Conservation (phyloP, 2,329 filamentous ascomycete species). For the Xylaria sp. region DNA sequence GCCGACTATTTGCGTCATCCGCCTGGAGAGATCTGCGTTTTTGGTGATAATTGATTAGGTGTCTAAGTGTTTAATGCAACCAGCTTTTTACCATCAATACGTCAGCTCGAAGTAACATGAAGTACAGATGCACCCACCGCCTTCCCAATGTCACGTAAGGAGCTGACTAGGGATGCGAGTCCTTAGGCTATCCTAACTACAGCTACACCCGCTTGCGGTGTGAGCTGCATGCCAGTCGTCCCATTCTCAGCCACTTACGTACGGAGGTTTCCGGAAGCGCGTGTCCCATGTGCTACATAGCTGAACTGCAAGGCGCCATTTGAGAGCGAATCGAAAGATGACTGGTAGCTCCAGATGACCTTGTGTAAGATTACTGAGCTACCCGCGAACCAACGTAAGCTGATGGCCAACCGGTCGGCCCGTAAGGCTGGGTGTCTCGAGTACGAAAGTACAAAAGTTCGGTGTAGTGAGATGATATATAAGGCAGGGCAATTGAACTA, state of each 20-base stretch:
- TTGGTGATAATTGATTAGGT: not conserved
- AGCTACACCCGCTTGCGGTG: not conserved
- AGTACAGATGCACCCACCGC: not conserved
- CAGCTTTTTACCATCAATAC: not conserved
- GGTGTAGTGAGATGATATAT: slow-evolving; percentile 22
- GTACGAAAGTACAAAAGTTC: not conserved
- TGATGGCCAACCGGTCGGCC: slow-evolving; percentile 26
- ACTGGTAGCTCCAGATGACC: slow-evolving; percentile 22
- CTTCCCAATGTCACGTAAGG: not conserved
- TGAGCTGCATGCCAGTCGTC: not conserved
- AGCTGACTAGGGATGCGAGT: not conserved
- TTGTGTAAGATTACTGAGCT: not conserved
- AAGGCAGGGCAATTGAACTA: not conserved
- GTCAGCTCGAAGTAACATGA: slow-evolving; percentile 17
- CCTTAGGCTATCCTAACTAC: not conserved
- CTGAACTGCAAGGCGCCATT: slow-evolving; percentile 11
- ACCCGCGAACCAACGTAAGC: slow-evolving; percentile 30
- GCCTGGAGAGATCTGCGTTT: not conserved
- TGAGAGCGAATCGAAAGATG: not conserved
- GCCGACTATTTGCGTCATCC: not conserved
- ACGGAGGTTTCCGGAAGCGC: slow-evolving; percentile 6
- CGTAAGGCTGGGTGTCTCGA: slow-evolving; percentile 15
- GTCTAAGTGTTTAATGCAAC: not conserved
- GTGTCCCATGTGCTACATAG: slow-evolving; percentile 5
- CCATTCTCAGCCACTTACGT: not conserved